phyloP scores from a whole-genome alignment of 2,329 filamentous ascomycete genomes.

The Aschersonia sp. region DNA sequence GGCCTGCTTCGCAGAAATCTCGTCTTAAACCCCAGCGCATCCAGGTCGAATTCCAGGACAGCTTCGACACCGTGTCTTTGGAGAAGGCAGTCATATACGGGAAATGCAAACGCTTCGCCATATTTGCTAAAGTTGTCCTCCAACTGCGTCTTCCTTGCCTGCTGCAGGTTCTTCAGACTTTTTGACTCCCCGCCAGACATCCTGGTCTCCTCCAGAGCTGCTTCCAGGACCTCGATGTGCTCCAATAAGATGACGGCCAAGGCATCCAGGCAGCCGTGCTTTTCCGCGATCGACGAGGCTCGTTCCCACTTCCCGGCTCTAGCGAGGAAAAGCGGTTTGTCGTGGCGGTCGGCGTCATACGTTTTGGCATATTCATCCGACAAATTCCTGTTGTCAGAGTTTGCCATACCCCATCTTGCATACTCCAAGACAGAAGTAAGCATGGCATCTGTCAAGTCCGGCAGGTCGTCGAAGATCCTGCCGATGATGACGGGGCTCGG shows the following conservation, averaged over 20 bases:
- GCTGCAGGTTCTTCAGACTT: slow-evolving; percentile 18
- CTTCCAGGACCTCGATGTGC: slow-evolving; percentile 29
- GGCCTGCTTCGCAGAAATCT: slow-evolving; percentile 61
- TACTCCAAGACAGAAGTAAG: slow-evolving; percentile 39
- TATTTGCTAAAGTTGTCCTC: slow-evolving; percentile 48
- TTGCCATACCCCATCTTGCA: slow-evolving; percentile 32
- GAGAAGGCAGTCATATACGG: slow-evolving; percentile 70
- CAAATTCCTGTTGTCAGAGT: slow-evolving; percentile 25
- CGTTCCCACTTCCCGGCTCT: slow-evolving; percentile 42
- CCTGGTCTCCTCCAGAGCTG: slow-evolving; percentile 12
- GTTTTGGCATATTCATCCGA: slow-evolving; percentile 30
- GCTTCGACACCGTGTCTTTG: slow-evolving; percentile 48
- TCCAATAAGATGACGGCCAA: slow-evolving; percentile 41
- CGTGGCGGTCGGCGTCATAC: slow-evolving; percentile 34
- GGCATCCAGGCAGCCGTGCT: slow-evolving; percentile 38
- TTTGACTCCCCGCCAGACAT: slow-evolving; percentile 15
- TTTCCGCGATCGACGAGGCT: slow-evolving; percentile 42
- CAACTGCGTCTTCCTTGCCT: slow-evolving; percentile 25
- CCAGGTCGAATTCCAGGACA: slow-evolving; percentile 57
- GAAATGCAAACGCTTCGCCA: slow-evolving; percentile 53
- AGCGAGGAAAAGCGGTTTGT: slow-evolving; percentile 38
- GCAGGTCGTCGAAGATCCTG: slow-evolving; percentile 32
- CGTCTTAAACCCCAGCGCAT: slow-evolving; percentile 58
- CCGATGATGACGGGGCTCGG: slow-evolving; percentile 26
- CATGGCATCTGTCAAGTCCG: slow-evolving; percentile 38